phyloP scores from a whole-genome alignment of 345 rosid genomes.

The Eucalyptus pauciflora region DNA sequence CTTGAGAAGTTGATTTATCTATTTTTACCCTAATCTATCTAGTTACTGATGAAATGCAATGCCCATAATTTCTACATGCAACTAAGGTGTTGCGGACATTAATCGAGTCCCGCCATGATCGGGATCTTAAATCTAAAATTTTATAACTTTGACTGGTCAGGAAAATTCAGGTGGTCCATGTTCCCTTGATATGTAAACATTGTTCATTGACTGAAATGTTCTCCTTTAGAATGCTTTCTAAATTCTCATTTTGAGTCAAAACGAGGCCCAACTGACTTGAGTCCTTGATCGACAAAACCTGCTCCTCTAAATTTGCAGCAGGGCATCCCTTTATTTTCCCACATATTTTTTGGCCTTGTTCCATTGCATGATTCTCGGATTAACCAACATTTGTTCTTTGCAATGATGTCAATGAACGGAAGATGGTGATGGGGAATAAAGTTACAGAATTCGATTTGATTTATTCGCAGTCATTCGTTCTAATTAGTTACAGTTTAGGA shows the following conservation, averaged over 20 bases:
- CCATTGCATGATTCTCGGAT: neutral
- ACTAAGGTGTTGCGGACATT: neutral
- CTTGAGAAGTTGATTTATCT: neutral
- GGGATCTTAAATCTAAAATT: neutral
- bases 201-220: neutral
- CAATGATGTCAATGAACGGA: neutral
- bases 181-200: neutral
- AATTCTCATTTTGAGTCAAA: neutral
- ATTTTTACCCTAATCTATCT: neutral
- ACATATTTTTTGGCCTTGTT: neutral
- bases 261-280: neutral
- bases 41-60: neutral
- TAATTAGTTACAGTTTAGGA: slow-evolving; percentile 29
- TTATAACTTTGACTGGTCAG: neutral
- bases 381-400: neutral
- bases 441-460: neutral
- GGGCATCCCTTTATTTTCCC: neutral
- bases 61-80: neutral
- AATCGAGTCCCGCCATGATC: neutral
- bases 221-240: neutral
- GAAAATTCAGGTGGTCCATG: neutral
- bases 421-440: neutral
- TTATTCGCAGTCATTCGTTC: neutral
- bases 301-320: neutral
- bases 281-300: neutral